Base-by-base conservation (phyloP, 106 monocot species). In the Alisma plantagoaquatica region DNA sequence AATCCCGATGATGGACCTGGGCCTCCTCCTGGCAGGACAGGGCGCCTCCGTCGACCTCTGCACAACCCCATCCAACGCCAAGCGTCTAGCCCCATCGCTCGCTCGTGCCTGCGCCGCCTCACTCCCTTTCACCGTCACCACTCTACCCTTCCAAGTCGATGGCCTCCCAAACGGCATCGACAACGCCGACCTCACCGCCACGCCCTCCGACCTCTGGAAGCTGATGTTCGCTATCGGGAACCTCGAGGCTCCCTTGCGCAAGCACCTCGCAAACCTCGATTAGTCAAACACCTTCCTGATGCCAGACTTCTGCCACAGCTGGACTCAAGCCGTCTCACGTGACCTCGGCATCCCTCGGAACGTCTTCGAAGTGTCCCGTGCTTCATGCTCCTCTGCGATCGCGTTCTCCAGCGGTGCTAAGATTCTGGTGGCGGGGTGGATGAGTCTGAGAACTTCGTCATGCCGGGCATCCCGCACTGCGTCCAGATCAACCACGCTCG, bases 1-100 rank as follows among this genome's bases (percentile, higher is more conserved):
- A 31, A 85, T 85, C 51, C 85, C 79, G 46, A 70, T 75, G 69
- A 22, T 70, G 9, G 85, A 80, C 69, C 23, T 79, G 4, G 80
- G 63, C 17, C 53, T 68, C 2, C 62, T 76, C 22, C 70, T 85
- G 26, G 69, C 85, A 17, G 35, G 45, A 10, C 72, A 73, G 4
- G 76, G 80, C 22, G 73, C 56, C 14, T 62, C 2, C 0, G 75
- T 73, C 51, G 73, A 31, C 65, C 4, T 86, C 66, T 38, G 79
- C 54, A 80, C 73, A 24, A 80, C 85, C 5, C 80, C 65, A 0
- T 44, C 64, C 11, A 86, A 80, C 54, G 62, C 64, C 21, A 25
- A 60, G 11, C 64, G 80, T 1, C 50, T 66, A 54, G 9, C 30
- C 16, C 21, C 76, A 33, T 28, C 48, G 51, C 45, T 73, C 50